Base-by-base conservation (phyloP, 2,329 filamentous ascomycete species). In the Biscogniauxia mediterranea region DNA sequence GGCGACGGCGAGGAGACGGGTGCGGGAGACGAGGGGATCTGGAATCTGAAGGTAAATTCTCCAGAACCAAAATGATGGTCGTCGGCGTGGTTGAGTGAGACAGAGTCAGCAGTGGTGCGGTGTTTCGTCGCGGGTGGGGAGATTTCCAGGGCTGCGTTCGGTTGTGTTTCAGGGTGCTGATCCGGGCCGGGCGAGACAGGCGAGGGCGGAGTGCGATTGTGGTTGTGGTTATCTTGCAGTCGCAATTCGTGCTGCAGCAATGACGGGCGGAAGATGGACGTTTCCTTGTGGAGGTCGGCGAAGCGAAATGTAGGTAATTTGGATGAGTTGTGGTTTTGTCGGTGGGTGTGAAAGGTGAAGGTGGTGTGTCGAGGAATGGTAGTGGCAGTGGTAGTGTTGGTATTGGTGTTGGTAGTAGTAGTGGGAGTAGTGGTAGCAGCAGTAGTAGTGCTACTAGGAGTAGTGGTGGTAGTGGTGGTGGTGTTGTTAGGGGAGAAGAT, bases 251-350 rank as follows among this genome's bases (percentile, higher is more conserved):
- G 75, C 63, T 74, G 75, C 61, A 75, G 69, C 60, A 76, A 70
- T 59, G 70, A 71, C 53, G 76, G 72, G 54, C 73, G 64, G 46
- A 70, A 67, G 46, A 78, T 72, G 54, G 71, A 65, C 62, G 76
- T 74, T 61, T 75, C 77, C 59, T 74, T 75, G 38, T 46, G 38
- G 58, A 80, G 74, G 73, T 85, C 82, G 65, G 77, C 80, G 69
- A 83, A 83, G 61, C 83, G 83, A 71, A 81, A 84, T 21, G 82
- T 78, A 26, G 83, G 83, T 65, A 85, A 74, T 68, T 85, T 85
- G 63, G 83, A 85, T 49, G 82, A 80, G 69, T 79, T 84, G 72
- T 85, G 79, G 70, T 71, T 81, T 65, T 82, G 81, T 58, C 83
- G 81, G 72, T 85, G 83, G 52, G 74, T 72, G 67, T 85, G 80